Percentiles rank a stretch among this genome's conserved stretches.
These are phyloP conservation scores for Debaryomycetaceae sp. DNA, from an alignment of 1,139 yeast genomes.

Conservation along the genomic window DNA sequence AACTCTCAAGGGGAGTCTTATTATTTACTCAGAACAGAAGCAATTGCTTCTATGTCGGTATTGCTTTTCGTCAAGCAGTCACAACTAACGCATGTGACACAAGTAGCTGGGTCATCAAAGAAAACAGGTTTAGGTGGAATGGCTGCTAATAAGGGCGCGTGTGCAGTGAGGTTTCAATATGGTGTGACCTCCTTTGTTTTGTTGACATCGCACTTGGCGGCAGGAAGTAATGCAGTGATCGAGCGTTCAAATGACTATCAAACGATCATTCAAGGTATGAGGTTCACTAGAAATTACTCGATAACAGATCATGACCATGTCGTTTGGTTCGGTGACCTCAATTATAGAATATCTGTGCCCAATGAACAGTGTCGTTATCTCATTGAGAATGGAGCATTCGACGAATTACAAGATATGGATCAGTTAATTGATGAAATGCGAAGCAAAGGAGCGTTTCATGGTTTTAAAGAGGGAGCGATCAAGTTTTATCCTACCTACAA, in stretches of 20 bases:
- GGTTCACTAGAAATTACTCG: slow-evolving; percentile 67
- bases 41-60: slow-evolving; percentile 43
- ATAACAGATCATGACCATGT: slow-evolving; percentile 82
- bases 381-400: slow-evolving; percentile 43
- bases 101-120: slow-evolving; percentile 75
- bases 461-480: slow-evolving; percentile 71
- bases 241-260: slow-evolving; percentile 89
- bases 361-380: slow-evolving; percentile 71
- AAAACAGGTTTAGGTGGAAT: slow-evolving; percentile 92
- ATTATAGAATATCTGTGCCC: slow-evolving; percentile 73
- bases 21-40: slow-evolving; percentile 39
- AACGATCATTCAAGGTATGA: slow-evolving; percentile 71
- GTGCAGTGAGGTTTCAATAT: slow-evolving; percentile 75
- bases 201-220: slow-evolving; percentile 92
- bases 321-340: slow-evolving; percentile 95
- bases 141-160: slow-evolving; percentile 90
- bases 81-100: slow-evolving; percentile 60
- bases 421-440: slow-evolving; percentile 80
- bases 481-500: slow-evolving; percentile 88
- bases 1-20: slow-evolving; percentile 39
- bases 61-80: slow-evolving; percentile 36
- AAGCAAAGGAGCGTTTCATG: slow-evolving; percentile 75
- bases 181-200: slow-evolving; percentile 79
- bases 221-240: slow-evolving; percentile 78
- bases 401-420: slow-evolving; percentile 65